Base-by-base conservation (phyloP, 2,329 filamentous ascomycete genomes). In the Xylaria sp. region DNA sequence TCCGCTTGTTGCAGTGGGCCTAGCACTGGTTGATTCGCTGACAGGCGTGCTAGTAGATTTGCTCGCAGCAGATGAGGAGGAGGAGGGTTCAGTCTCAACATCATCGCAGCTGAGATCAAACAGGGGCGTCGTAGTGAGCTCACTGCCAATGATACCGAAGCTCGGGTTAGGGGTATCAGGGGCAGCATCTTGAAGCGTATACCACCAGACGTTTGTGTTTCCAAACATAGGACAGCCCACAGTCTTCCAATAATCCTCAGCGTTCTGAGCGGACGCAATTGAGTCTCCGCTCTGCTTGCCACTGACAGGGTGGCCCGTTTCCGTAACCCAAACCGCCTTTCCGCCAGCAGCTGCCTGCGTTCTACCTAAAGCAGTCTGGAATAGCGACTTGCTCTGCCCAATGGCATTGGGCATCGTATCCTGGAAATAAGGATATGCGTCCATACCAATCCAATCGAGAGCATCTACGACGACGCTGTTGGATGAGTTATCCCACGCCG, bases 351-450 rank as follows among this genome's bases (percentile, higher is more conserved):
- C 90, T 18, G 78, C 81, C 71, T 86, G 80, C 41, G 91, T 92
- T 68, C 86, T 84, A 59, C 85, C 81, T 48, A 92, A 84, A 18
- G 93, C 90, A 15, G 87, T 84, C 77, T 90, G 84, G 84, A 97
- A 96, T 60, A 94, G 88, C 20, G 80, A 75, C 76, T 88, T 87
- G 75, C 86, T 90, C 71, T 89, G 85, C 1, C 83, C 84, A 76
- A 97, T 90, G 75, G 81, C 81, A 83, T 94, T 94, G 76, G 84
- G 75, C 79, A 88, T 84, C 69, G 89, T 91, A 75, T 85, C 86
- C 83, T 97, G 89, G 83, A 91, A 97, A 86, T 94, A 97, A 23
- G 87, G 93, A 87, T 96, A 97, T 20, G 90, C 91, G 78, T 97
- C 93, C 79, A 95, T 89, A 73, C 94, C 94, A 69, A 97, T 81